Evolutionary conservation across 192 early-diverging fungal species (phyloP), one percentile per base, ranked within the genome.

Genomic region (Coemansia javaensis): DNA sequence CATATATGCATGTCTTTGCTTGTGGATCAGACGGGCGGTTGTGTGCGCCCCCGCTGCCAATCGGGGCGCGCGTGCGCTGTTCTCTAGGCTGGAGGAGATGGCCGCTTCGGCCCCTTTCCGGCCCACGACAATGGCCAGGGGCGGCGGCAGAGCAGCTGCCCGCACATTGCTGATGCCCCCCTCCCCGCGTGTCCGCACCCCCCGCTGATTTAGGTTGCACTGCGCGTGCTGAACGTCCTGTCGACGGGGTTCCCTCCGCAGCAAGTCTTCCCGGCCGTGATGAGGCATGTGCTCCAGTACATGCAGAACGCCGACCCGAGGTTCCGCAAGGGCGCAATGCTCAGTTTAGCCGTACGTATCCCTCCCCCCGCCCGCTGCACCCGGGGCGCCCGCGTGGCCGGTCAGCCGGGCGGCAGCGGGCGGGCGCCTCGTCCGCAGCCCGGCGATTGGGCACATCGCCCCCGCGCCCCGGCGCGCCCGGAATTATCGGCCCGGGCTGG

Each of bases 291-390:
- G 41, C 47, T 90, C 28, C 57, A 79, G 40, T 91, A 91, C 53
- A 85, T 90, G 85, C 83, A 87, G 42, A 89, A 81, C 52, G 52
- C 80, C 12, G 79, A 88, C 38, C 86, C 88, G 30, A 71, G 76
- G 38, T 82, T 72, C 56, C 81, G 93, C 43, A 90, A 90, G 63
- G 90, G 89, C 32, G 82, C 86, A 24, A 90, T 95, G 88, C 81
- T 95, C 62, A 80, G 85, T 20, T 79, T 95, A 54, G 86, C 85
- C 53, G 79, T 83, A 72, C 59, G 68, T 72, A 59, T 18, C 28
- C 28, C 5, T 30, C 28, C 3, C 28, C 7, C 28, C 28, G 7
- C 28, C n/a, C n/a, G n/a, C n/a, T n/a, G n/a, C n/a, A n/a, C n/a
- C n/a, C n/a, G n/a, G n/a, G 1, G 15, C 28, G 9, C 15, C 15